Percentiles rank a stretch among this genome's conserved stretches.
phyloP scores from a whole-genome alignment of 495 filamentous ascomycete genomes.

The Zalerion maritima region DNA sequence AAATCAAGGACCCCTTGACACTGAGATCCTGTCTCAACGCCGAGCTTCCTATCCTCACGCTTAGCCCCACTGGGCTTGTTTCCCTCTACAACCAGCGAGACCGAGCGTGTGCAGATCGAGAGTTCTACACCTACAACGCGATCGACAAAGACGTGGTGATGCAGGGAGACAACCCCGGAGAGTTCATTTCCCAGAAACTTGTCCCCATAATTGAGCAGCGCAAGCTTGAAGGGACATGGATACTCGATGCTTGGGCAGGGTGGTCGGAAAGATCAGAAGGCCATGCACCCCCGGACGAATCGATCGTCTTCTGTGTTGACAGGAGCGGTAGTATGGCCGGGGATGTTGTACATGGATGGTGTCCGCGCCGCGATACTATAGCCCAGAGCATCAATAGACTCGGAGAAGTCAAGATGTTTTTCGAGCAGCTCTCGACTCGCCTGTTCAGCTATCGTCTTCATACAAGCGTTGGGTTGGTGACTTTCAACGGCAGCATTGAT shows the following conservation, averaged over 20 bases:
- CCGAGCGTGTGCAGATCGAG: constrained; percentile 5
- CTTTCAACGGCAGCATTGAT: constrained; percentile 1
- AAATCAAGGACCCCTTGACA: constrained; percentile 7
- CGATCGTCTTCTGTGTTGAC: constrained; percentile 11
- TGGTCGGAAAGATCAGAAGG: constrained; percentile 4
- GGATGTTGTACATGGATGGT: constrained; percentile 2
- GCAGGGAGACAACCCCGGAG: constrained; percentile 6
- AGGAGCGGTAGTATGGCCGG: constrained; percentile 6
- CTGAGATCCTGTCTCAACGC: constrained; percentile 5
- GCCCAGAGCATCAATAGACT: constrained; percentile 4
- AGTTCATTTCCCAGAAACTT: constrained; percentile 7
- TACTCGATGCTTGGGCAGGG: constrained; percentile 9
- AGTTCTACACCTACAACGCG: constrained; percentile 5
- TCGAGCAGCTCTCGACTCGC: constrained; percentile 6
- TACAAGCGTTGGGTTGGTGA: constrained; percentile 9
- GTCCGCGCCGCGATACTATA: constrained; percentile 1
- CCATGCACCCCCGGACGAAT: constrained; percentile 7
- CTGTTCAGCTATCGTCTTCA: constrained; percentile 5
- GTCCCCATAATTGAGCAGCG: constrained; percentile 4
- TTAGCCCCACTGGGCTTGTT: constrained; percentile 8
- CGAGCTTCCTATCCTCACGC: constrained; percentile 8
- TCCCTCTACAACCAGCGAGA: constrained; percentile 7
- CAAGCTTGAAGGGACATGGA: constrained; percentile 5
- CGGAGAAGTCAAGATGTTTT: constrained; percentile 7
- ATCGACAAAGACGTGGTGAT: constrained; percentile 1